Percentiles rank a stretch among this genome's conserved stretches.
Conservation (phyloP, 1,284 basidiomycete species). For the Hymenochaete sp. region DNA sequence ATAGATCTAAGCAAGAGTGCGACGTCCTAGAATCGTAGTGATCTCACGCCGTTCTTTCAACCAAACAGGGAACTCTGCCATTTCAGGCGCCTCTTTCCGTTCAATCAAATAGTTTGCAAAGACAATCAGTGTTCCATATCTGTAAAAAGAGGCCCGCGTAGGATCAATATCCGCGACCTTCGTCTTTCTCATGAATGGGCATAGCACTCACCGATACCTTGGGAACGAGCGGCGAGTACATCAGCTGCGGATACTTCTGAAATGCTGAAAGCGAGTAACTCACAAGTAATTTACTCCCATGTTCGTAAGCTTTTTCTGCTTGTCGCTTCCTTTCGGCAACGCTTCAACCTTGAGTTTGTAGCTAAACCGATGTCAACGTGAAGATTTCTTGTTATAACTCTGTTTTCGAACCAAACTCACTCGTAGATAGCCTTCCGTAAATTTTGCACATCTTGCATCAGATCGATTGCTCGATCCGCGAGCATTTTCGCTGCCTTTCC, state of each 20-base stretch:
- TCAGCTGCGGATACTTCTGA: constrained; percentile 1
- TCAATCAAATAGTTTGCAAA: constrained; percentile 96
- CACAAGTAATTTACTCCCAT: constrained; percentile 83
- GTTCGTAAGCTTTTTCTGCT: constrained; percentile 65
- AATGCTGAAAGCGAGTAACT: constrained; percentile 22
- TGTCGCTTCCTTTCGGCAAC: constrained; percentile 67
- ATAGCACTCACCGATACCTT: constrained; percentile 10
- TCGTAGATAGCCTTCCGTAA: constrained; percentile 87
- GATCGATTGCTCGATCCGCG: constrained; percentile 82
- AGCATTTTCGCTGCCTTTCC: constrained; percentile 91
- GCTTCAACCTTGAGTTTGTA: constrained; percentile 89
- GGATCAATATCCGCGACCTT: too few relatives aligned
- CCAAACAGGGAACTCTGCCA: constrained; percentile 68
- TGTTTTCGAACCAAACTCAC: constrained; percentile 32
- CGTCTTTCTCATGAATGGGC: constrained; percentile 17
- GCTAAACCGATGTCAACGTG: constrained; percentile 33
- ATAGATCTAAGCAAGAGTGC: constrained; percentile 43
- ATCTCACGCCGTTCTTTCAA: constrained; percentile 79
- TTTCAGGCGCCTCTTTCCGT: constrained; percentile 41
- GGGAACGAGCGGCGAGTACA: background rate
- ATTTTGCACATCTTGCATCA: constrained; percentile 93
- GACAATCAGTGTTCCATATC: constrained; percentile 88
- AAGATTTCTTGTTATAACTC: background rate
- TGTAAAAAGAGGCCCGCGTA: constrained; percentile 39
- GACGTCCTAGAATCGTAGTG: constrained; percentile 62